Base-by-base conservation (phyloP, 345 rosid species). In the Brassica incana region DNA sequence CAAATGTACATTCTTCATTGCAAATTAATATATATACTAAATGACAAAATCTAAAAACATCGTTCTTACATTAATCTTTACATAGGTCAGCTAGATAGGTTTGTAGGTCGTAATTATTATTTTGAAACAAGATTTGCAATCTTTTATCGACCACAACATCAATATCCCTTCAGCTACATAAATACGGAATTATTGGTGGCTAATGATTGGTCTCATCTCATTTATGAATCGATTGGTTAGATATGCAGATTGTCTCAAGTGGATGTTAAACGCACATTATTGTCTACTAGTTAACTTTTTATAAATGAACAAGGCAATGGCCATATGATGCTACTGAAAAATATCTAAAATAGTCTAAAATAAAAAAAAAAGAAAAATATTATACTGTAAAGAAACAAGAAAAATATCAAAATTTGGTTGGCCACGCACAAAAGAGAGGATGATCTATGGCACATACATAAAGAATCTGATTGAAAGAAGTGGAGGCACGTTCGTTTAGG, bases 381-480 rank as follows among this genome's bases (percentile, higher is more conserved):
- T 54, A 8, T 14, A 78, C 71, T 33, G 71, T 52, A 71, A 64
- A 64, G 76, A 64, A 45, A 10, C 9, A 64, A 64, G 16, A 64
- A 20, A 59, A 58, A 67, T 71, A 64, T 35, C 60, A 78, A 78
- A 65, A 35, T 5, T 61, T 61, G 59, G 56, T 14, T 67, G 65
- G 78, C 82, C 74, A 73, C 77, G 65, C 36, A 79, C 40, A 71
- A 71, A 73, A 20, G 43, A 73, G 74, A 68, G 74, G 45, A 30
- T 15, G 74, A 10, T 48, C 25, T 73, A 59, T 73, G 69, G 54
- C 3, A 16, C 43, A 73, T 63, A 67, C 65, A 45, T n/a, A 4
- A 79, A 79, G 68, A 67, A 79, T 73, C 74, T 68, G 65, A 33
- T 50, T 67, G 43, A 61, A 74, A 74, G 68, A 61, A 45, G 64